Evolutionary conservation across 352 stramenopile species (phyloP).

Genomic region (Phytophthora cryptogea): DNA sequence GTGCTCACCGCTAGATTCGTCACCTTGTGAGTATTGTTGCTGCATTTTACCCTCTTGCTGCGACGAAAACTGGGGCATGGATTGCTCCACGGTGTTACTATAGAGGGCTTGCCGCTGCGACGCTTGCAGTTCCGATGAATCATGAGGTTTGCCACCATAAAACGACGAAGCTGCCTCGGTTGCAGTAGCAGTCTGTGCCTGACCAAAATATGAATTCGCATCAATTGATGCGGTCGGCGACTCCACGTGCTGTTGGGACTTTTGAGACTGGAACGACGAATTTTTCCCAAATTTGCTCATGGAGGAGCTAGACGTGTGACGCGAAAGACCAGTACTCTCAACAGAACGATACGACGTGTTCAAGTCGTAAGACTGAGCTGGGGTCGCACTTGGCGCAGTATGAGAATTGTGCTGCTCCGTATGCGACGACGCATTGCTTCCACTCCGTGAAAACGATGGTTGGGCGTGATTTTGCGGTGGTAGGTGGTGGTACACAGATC

Average conservation of each 20-base stretch:
- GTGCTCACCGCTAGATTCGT: conserved; percentile 10
- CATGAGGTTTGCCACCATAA: conserved; percentile 28
- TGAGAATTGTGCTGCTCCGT: conserved; percentile 29
- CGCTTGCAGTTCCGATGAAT: conserved; percentile 22
- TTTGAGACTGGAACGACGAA: conserved; percentile 13
- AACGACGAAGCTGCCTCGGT: conserved; percentile 36
- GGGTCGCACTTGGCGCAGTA: conserved; percentile 5
- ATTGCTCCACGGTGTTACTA: conserved; percentile 7
- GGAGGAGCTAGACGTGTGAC: conserved; percentile 30
- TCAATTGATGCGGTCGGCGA: conserved; percentile 13
- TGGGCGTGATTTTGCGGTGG: conserved; percentile 17
- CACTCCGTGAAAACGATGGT: conserved; percentile 37
- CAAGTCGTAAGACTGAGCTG: conserved; percentile 18
- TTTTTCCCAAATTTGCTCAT: conserved; percentile 29
- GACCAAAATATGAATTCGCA: conserved; percentile 34
- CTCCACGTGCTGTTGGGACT: conserved; percentile 9
- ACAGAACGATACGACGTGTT: conserved; percentile 27
- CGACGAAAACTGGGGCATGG: conserved; percentile 4
- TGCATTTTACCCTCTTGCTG: conserved; percentile 14
- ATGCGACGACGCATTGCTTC: conserved; percentile 46
- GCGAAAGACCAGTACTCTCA: conserved; percentile 26
- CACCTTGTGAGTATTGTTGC: conserved; percentile 2
- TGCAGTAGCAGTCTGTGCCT: conserved; percentile 5
- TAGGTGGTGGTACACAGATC: conserved; percentile 15
- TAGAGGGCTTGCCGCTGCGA: conserved; percentile 8